phyloP scores from a whole-genome alignment of 768 basidiomycete genomes.

The Suillus weaverae region DNA sequence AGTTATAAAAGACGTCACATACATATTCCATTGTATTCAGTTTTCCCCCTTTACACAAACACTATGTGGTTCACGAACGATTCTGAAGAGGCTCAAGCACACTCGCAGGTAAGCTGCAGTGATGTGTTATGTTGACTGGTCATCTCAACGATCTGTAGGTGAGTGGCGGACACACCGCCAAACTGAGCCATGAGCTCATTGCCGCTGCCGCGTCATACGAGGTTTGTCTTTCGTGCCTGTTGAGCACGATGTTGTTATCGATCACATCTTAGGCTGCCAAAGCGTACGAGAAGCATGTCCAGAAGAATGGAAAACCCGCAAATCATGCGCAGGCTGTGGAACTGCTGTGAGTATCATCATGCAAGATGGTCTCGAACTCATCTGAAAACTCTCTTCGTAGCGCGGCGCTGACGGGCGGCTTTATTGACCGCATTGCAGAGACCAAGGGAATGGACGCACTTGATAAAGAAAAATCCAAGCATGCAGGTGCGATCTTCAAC shows the following conservation, averaged over 20 bases:
- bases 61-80: constrained; percentile 26
- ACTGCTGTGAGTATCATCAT: constrained; percentile 22
- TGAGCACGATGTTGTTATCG: background rate
- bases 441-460: constrained; percentile 24
- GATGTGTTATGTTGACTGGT: background rate
- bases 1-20: background rate
- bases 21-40: background rate
- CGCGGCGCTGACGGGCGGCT: constrained; percentile 27
- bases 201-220: constrained; percentile 31
- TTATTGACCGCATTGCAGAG: constrained; percentile 25
- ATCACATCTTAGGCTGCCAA: constrained; percentile 28
- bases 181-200: constrained; percentile 28
- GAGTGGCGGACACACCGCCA: constrained; percentile 16
- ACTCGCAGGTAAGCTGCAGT: constrained; percentile 15
- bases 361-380: background rate
- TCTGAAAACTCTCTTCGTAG: constrained; percentile 10
- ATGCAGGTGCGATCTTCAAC: constrained; percentile 18
- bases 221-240: background rate
- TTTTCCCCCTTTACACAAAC: background rate
- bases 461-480: constrained; percentile 23
- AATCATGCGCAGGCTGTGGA: constrained; percentile 25
- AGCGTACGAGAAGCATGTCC: constrained; percentile 26
- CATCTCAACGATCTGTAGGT: constrained; percentile 16
- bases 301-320: constrained; percentile 19
- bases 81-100: constrained; percentile 26